Percentiles rank a stretch among this genome's conserved stretches.
Conservation (phyloP, 2,329 filamentous ascomycete genomes). For the Penicillium verrucosum region DNA sequence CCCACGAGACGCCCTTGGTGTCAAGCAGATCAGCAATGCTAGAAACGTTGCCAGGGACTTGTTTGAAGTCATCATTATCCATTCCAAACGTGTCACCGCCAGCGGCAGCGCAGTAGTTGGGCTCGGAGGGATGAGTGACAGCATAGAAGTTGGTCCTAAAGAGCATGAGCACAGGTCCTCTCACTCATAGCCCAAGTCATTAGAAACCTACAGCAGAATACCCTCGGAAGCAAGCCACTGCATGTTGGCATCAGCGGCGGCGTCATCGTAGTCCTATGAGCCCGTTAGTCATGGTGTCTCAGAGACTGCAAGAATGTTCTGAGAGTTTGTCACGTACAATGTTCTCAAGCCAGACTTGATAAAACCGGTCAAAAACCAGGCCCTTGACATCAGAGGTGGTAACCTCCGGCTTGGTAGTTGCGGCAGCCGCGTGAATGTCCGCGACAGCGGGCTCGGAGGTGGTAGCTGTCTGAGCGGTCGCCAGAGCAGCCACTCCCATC, state of each 20-base stretch:
- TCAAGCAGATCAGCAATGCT: conserved; percentile 68
- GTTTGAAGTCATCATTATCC: conserved; percentile 63
- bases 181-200: neutral
- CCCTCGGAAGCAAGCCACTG: conserved; percentile 44
- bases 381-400: conserved; percentile 65
- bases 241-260: conserved; percentile 54
- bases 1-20: conserved; percentile 63
- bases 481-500: conserved; percentile 23
- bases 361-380: conserved; percentile 68
- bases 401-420: conserved; percentile 59
- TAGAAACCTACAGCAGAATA: conserved; percentile 50
- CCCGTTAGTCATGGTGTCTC: neutral
- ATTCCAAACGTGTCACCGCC: conserved; percentile 73
- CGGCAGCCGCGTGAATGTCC: conserved; percentile 36
- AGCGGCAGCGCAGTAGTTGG: conserved; percentile 69
- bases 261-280: conserved; percentile 56
- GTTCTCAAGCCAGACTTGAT: conserved; percentile 75
- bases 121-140: conserved; percentile 69
- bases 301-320: neutral
- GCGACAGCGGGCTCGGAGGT: conserved; percentile 25
- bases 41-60: conserved; percentile 59
- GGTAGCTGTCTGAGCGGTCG: conserved; percentile 26
- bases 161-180: neutral
- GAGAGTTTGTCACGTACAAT: conserved; percentile 45
- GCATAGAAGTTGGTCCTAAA: conserved; percentile 53